These are phyloP conservation scores for Podaxis sp. DNA, from an alignment of 768 basidiomycete genomes.

Conservation along the genomic window DNA sequence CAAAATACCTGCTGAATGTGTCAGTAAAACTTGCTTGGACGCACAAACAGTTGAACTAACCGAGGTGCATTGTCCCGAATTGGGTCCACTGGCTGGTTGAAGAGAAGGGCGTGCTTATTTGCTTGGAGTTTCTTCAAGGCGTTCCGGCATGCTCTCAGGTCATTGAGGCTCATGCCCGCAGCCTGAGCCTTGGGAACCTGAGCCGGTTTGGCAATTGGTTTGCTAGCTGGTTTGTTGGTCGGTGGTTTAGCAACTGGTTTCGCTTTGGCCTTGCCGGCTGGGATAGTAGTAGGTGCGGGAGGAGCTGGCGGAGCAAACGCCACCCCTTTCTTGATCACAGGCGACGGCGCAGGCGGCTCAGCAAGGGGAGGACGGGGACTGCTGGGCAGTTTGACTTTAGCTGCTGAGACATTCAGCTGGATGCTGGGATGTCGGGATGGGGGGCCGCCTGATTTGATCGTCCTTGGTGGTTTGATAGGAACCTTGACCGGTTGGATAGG, in stretches of 20 bases:
- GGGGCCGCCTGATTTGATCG: constrained; percentile 38
- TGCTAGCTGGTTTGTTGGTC: constrained; percentile 21
- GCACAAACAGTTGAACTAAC: constrained; percentile 39
- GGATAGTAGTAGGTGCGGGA: constrained; percentile 20
- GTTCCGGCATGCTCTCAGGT: constrained; percentile 72
- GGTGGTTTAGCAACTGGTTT: constrained; percentile 22
- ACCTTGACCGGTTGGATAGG: constrained; percentile 55
- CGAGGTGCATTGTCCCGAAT: constrained; percentile 87
- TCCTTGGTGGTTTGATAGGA: constrained; percentile 40
- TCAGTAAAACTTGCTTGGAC: constrained; percentile 16
- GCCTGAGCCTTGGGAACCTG: constrained; percentile 69
- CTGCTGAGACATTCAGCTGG: constrained; percentile 36
- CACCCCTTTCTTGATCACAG: constrained; percentile 34
- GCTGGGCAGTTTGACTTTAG: constrained; percentile 60
- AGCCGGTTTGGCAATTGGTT: constrained; percentile 38
- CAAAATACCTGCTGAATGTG: constrained; percentile 68
- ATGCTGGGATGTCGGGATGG: constrained; percentile 41
- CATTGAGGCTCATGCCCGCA: constrained; percentile 74
- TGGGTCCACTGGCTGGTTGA: constrained; percentile 94
- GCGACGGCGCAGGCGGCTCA: constrained; percentile 29
- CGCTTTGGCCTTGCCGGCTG: constrained; percentile 27
- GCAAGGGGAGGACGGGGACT: constrained; percentile 29
- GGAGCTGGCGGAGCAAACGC: constrained; percentile 37
- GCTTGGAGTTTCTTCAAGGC: constrained; percentile 77
- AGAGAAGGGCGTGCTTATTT: constrained; percentile 72